Conservation (phyloP, 331 rosid genomes). For the Spiraea crenata region DNA sequence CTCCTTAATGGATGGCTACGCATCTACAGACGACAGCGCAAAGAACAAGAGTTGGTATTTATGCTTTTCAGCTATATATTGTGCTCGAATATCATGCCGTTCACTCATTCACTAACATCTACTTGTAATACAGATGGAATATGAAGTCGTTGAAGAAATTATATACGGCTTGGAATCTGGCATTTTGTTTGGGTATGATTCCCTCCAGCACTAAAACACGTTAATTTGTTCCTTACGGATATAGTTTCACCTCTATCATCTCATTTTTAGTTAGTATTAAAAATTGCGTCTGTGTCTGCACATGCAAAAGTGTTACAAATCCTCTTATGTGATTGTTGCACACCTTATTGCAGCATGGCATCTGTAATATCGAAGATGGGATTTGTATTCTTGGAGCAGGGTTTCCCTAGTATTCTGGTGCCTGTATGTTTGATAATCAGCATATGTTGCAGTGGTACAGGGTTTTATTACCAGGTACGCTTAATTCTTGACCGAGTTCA, state of each 20-base stretch:
- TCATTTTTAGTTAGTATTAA: slow-evolving; percentile 4
- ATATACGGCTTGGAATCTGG: slow-evolving; percentile 98
- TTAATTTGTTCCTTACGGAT: slow-evolving; percentile 20
- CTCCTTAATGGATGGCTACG: slow-evolving; percentile 93
- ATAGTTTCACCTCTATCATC: slow-evolving; percentile 21
- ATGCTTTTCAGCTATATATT: slow-evolving; percentile 20
- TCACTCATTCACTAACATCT: slow-evolving; percentile 21
- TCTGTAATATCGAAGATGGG: slow-evolving; percentile 98
- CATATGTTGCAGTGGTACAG: slow-evolving; percentile 72
- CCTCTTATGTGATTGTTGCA: slow-evolving; percentile 6
- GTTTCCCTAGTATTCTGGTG: slow-evolving; percentile 70
- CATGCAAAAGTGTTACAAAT: neutral
- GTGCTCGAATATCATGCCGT: slow-evolving; percentile 18
- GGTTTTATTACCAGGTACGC: slow-evolving; percentile 88
- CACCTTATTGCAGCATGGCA: slow-evolving; percentile 71
- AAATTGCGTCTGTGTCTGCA: neutral
- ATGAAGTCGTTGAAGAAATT: slow-evolving; percentile 91
- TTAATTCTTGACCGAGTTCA: slow-evolving; percentile 1
- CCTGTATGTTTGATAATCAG: slow-evolving; percentile 76
- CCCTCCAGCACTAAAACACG: slow-evolving; percentile 16
- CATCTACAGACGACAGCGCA: slow-evolving; percentile 71
- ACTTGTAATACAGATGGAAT: slow-evolving; percentile 74
- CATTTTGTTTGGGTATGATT: slow-evolving; percentile 82
- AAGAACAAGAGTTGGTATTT: slow-evolving; percentile 90
- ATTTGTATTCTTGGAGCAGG: slow-evolving; percentile 88